These are phyloP conservation scores for Malbranchea cinnamomea DNA, from an alignment of 2,329 filamentous ascomycete genomes.

Conservation along the genomic window DNA sequence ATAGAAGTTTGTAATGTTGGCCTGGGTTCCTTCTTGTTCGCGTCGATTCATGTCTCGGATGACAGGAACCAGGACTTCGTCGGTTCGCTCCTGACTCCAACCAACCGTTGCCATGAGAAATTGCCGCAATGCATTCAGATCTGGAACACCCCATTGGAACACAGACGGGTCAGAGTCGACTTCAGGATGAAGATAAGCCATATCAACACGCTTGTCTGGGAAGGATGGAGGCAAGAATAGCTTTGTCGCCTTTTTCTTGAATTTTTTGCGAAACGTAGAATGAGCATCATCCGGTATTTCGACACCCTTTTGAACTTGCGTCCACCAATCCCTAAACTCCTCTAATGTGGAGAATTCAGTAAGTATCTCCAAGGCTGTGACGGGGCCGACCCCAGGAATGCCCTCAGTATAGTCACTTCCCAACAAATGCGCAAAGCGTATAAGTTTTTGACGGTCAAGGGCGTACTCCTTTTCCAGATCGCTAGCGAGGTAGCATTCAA, in stretches of 20 bases:
- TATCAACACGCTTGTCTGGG: slow-evolving; percentile 60
- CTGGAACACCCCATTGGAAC: slow-evolving; percentile 93
- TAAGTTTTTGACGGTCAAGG: slow-evolving; percentile 72
- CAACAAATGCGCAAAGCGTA: slow-evolving; percentile 76
- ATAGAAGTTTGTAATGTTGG: slow-evolving; percentile 91
- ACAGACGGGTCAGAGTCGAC: slow-evolving; percentile 63
- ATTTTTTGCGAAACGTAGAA: slow-evolving; percentile 63
- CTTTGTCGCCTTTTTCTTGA: slow-evolving; percentile 69
- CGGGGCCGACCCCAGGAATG: slow-evolving; percentile 76
- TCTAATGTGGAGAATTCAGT: slow-evolving; percentile 66
- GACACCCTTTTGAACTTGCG: slow-evolving; percentile 55
- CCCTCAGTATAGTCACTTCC: slow-evolving; percentile 94
- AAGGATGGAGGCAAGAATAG: slow-evolving; percentile 73
- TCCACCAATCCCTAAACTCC: slow-evolving; percentile 83
- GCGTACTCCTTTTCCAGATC: slow-evolving; percentile 85
- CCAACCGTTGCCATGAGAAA: slow-evolving; percentile 89
- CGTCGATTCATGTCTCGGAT: slow-evolving; percentile 89
- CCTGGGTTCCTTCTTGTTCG: slow-evolving; percentile 79
- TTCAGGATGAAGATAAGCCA: slow-evolving; percentile 74
- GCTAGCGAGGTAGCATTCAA: slow-evolving; percentile 77
- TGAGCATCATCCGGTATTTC: slow-evolving; percentile 43
- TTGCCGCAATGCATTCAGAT: slow-evolving; percentile 66
- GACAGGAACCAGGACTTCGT: slow-evolving; percentile 90
- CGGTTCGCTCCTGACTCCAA: slow-evolving; percentile 80
- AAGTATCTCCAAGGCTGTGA: slow-evolving; percentile 85